phyloP scores from a whole-genome alignment of 2,329 filamentous ascomycete genomes.

The Diaporthe ilicicola region DNA sequence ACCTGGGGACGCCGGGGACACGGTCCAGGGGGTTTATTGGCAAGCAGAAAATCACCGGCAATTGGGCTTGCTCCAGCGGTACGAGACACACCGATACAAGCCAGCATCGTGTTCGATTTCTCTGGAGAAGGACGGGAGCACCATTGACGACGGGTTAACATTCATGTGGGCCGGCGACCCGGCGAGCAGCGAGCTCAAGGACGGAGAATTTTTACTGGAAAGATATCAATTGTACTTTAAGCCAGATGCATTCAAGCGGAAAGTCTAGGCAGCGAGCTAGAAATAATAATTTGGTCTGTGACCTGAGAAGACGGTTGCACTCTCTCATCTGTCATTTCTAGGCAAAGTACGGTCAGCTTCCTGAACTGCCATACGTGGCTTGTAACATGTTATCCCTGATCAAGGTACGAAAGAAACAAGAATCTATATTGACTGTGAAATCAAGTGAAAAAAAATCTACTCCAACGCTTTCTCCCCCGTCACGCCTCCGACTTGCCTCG shows the following conservation, averaged over 20 bases:
- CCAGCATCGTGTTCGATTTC: background rate
- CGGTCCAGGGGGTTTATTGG: constrained; percentile 9
- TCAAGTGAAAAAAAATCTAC: background rate
- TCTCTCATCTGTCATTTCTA: too few relatives aligned
- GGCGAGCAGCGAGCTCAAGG: background rate
- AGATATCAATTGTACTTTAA: constrained; percentile 7
- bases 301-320: too few relatives aligned
- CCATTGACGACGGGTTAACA: background rate
- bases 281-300: too few relatives aligned
- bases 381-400: too few relatives aligned
- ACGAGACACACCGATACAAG: constrained; percentile 1
- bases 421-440: background rate
- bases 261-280: background rate
- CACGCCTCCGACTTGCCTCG: constrained; percentile 71
- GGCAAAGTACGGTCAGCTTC: too few relatives aligned
- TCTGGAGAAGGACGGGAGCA: background rate
- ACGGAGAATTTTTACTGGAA: background rate
- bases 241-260: background rate
- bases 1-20: background rate
- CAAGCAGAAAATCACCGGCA: constrained; percentile 3
- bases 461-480: background rate
- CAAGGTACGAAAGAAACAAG: background rate
- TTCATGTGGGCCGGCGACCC: constrained; percentile 13
- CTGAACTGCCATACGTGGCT: too few relatives aligned
- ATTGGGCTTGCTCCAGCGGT: background rate